Conservation (phyloP, 805 yeast genomes). For the Ogataea salicorniae region DNA sequence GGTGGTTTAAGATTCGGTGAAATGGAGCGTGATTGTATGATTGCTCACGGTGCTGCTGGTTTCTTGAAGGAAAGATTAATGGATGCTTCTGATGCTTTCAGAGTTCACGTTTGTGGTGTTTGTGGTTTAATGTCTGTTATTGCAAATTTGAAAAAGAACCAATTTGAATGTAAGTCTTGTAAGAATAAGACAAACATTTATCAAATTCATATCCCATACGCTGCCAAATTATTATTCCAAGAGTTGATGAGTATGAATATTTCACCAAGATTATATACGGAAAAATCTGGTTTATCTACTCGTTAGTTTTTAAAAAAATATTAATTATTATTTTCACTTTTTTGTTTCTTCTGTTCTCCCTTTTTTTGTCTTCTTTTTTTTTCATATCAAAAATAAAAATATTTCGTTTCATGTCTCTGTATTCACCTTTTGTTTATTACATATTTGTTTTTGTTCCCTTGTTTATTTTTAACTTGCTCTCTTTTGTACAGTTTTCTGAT, state of each 20-base stretch:
- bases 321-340: not conserved
- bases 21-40: slow-evolving; percentile 99
- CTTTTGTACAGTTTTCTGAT: too few species aligned
- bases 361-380: not conserved
- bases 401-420: not conserved
- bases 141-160: slow-evolving; percentile 95
- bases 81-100: slow-evolving; percentile 99
- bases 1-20: slow-evolving; percentile 99
- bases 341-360: not conserved
- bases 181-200: slow-evolving; percentile 97
- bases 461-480: too few species aligned
- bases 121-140: slow-evolving; percentile 98
- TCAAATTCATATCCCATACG: slow-evolving; percentile 97
- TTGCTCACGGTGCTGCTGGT: slow-evolving; percentile 99
- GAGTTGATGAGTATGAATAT: slow-evolving; percentile 99
- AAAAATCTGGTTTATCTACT: slow-evolving; percentile 35
- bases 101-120: slow-evolving; percentile 96
- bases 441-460: not conserved
- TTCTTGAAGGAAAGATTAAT: slow-evolving; percentile 94
- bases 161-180: slow-evolving; percentile 97
- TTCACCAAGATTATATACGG: slow-evolving; percentile 95
- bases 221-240: slow-evolving; percentile 96
- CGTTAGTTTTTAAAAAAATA: slow-evolving; percentile 10
- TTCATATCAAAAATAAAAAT: not conserved
- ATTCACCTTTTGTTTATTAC: not conserved